phyloP scores from a whole-genome alignment of 805 yeast species.

The Saccharomycopsis javanensis region DNA sequence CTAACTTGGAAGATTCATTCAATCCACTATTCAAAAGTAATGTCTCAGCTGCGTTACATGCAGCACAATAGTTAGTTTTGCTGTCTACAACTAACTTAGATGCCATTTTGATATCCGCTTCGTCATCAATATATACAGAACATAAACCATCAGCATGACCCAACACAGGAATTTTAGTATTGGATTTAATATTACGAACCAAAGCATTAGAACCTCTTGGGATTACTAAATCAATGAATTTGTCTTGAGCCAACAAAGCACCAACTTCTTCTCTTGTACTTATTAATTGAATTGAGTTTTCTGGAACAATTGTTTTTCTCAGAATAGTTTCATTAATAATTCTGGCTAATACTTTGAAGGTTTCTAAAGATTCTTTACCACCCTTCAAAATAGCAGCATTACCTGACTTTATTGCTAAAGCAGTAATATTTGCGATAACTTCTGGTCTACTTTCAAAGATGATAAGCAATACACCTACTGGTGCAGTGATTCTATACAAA shows the following conservation, averaged over 20 bases:
- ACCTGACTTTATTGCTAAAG: constrained; percentile 91
- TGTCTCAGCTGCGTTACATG: constrained; percentile 96
- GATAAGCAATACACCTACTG: constrained; percentile 86
- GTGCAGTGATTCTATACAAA: constrained; percentile 76
- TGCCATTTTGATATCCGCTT: constrained; percentile 73
- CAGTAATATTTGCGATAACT: constrained; percentile 94
- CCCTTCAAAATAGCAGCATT: constrained; percentile 96
- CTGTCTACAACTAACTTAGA: constrained; percentile 69
- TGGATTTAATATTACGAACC: constrained; percentile 74
- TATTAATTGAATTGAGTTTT: constrained; percentile 74
- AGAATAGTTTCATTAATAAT: constrained; percentile 54
- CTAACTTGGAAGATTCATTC: constrained; percentile 27
- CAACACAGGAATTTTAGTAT: constrained; percentile 90
- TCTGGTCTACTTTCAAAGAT: constrained; percentile 97
- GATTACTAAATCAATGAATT: constrained; percentile 85
- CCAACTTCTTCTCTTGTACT: constrained; percentile 86
- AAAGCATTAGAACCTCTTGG: constrained; percentile 97
- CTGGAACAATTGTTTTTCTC: constrained; percentile 60
- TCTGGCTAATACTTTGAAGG: constrained; percentile 73
- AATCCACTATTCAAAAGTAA: constrained; percentile 48
- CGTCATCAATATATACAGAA: constrained; percentile 71
- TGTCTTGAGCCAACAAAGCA: constrained; percentile 74
- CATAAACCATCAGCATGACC: constrained; percentile 99
- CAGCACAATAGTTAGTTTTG: constrained; percentile 96
- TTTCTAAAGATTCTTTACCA: constrained; percentile 84